Conservation (phyloP, 495 filamentous ascomycete genomes). For the Aspergillus sparsus region DNA sequence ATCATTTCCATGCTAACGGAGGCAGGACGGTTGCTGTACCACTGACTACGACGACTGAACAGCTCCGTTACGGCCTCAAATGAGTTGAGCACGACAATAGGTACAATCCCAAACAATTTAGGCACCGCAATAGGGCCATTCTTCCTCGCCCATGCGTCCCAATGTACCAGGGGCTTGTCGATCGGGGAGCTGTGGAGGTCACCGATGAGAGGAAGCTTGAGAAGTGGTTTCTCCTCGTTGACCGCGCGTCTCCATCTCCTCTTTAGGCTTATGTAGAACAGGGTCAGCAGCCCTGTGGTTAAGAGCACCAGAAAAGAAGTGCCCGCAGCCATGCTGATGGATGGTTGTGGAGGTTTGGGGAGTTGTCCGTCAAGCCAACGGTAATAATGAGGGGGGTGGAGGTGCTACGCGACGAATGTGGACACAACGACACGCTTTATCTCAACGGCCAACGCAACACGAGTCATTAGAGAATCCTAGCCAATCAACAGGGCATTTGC, state of each 20-base stretch:
- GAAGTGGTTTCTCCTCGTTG: conserved; percentile 4
- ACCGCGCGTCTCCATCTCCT: neutral
- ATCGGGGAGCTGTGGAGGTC: conserved; percentile 33
- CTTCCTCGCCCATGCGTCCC: conserved; percentile 29
- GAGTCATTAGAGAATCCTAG: too few relatives aligned
- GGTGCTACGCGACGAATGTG: too few relatives aligned
- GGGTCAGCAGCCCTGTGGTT: conserved; percentile 7
- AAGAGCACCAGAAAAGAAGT: conserved; percentile 1
- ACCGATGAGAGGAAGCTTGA: conserved; percentile 35
- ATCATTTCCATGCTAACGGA: conserved; percentile 40
- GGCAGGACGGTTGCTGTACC: conserved; percentile 36
- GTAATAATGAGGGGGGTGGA: too few relatives aligned
- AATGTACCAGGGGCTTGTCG: conserved; percentile 28
- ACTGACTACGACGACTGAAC: conserved; percentile 37
- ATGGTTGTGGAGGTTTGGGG: neutral
- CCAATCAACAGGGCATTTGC: too few relatives aligned
- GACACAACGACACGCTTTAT: too few relatives aligned
- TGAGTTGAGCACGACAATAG: conserved; percentile 33
- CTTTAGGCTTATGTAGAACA: conserved; percentile 13
- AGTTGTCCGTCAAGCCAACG: neutral
- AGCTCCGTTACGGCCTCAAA: conserved; percentile 34
- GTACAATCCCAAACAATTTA: conserved; percentile 33
- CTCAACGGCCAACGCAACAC: too few relatives aligned
- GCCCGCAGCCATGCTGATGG: neutral
- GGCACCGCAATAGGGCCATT: conserved; percentile 32